phyloP scores from a whole-genome alignment of 805 yeast genomes.

The Torulaspora delbrueckii region DNA sequence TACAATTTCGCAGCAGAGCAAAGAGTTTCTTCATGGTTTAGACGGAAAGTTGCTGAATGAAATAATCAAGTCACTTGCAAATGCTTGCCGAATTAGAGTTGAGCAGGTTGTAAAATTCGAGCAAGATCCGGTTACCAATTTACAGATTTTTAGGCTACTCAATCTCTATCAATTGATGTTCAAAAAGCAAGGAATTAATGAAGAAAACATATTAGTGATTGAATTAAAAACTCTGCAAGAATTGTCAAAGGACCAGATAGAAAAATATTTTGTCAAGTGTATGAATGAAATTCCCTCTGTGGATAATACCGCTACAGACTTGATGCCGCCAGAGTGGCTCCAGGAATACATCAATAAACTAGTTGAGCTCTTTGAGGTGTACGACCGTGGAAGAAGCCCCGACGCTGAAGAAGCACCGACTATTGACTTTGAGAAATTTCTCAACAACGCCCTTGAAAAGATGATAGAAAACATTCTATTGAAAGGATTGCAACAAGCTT shows the following conservation, averaged over 20 bases:
- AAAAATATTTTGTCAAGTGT: constrained; percentile 15
- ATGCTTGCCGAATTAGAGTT: constrained; percentile 58
- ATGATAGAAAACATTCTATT: constrained; percentile 33
- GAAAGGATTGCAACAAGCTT: constrained; percentile 29
- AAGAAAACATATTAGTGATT: constrained; percentile 19
- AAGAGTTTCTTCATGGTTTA: constrained; percentile 26
- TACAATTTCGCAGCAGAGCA: constrained; percentile 21
- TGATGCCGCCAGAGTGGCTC: constrained; percentile 82
- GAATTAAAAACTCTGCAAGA: constrained; percentile 19
- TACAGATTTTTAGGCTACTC: constrained; percentile 57
- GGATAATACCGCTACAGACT: constrained; percentile 43
- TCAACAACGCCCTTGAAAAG: constrained; percentile 41
- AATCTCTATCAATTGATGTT: constrained; percentile 70
- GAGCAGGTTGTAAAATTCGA: constrained; percentile 69
- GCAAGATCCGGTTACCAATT: constrained; percentile 48
- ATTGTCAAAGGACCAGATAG: constrained; percentile 22
- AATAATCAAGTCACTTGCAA: constrained; percentile 31
- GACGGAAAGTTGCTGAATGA: constrained; percentile 31
- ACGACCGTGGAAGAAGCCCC: constrained; percentile 40
- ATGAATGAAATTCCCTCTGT: constrained; percentile 34
- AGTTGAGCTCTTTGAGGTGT: constrained; percentile 52
- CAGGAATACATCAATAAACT: constrained; percentile 47
- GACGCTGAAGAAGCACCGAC: constrained; percentile 25
- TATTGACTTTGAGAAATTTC: constrained; percentile 40
- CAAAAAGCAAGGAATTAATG: constrained; percentile 37